A percentile compares a stretch with the other conserved stretches of the same genome.
Conservation (phyloP, 169 alveolate species). For the Blepharisma undulans region DNA sequence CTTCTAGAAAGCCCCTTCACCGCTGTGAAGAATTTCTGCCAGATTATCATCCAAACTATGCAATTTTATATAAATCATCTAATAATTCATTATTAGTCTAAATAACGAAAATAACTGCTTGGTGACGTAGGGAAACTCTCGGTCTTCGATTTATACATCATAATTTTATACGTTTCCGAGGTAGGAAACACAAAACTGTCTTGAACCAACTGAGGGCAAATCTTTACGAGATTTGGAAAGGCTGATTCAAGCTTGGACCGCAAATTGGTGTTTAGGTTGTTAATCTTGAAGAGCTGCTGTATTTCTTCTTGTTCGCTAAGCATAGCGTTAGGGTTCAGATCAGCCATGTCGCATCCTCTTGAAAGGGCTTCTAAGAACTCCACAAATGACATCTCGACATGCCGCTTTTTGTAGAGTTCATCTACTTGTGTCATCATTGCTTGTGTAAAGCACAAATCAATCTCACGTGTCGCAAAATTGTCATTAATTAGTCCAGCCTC, state of each 20-base stretch:
- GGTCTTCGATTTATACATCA: neutral
- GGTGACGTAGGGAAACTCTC: neutral
- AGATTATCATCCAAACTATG: neutral
- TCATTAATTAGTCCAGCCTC: slow-evolving; percentile 56
- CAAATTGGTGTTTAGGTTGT: neutral
- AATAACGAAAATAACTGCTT: neutral
- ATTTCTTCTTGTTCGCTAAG: neutral
- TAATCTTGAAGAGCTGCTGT: neutral
- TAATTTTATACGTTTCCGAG: neutral
- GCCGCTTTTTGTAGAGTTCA: slow-evolving; percentile 55
- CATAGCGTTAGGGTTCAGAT: neutral
- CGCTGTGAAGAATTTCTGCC: neutral
- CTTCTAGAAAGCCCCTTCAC: neutral
- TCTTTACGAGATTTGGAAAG: neutral
- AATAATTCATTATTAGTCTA: neutral
- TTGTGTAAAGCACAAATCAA: slow-evolving; percentile 43
- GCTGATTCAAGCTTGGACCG: neutral
- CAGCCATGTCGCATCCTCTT: neutral
- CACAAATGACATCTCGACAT: slow-evolving; percentile 50
- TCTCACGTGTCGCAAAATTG: slow-evolving; percentile 52
- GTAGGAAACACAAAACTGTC: slow-evolving; percentile 23
- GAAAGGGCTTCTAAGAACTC: slow-evolving; percentile 34
- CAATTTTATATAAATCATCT: neutral
- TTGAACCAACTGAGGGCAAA: slow-evolving; percentile 10
- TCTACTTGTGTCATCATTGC: slow-evolving; percentile 65